Evolutionary conservation across 1,284 basidiomycete genomes (phyloP).

Genomic region (Ustilago trichophora): DNA sequence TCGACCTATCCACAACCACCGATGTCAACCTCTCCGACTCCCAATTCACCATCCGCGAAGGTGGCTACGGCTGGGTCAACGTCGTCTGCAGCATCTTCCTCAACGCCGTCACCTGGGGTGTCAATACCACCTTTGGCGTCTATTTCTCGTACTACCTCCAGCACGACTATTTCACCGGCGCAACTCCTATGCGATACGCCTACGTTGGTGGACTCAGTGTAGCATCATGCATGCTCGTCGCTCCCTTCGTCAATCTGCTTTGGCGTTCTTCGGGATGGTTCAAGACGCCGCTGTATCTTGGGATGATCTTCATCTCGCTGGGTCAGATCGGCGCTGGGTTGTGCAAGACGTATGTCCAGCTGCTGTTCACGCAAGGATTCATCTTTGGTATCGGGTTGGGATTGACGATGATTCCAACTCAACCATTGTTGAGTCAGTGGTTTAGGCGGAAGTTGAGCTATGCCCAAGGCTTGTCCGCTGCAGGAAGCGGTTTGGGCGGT

Average conservation of each 20-base stretch:
- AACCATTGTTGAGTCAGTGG: constrained; percentile 42
- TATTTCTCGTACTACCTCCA: constrained; percentile 68
- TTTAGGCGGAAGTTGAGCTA: constrained; percentile 30
- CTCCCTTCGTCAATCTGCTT: constrained; percentile 67
- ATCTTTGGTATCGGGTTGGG: constrained; percentile 54
- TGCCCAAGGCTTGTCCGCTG: constrained; percentile 24
- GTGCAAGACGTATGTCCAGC: constrained; percentile 44
- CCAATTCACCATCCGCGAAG: constrained; percentile 63
- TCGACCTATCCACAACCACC: constrained; percentile 31
- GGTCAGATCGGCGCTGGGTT: constrained; percentile 46
- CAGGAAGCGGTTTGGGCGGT: constrained; percentile 32
- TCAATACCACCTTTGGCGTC: constrained; percentile 69
- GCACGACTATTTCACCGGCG: constrained; percentile 67
- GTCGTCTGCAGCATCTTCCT: constrained; percentile 62
- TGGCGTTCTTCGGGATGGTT: constrained; percentile 61
- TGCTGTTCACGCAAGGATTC: constrained; percentile 53
- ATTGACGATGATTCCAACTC: constrained; percentile 48
- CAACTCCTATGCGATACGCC: constrained; percentile 67
- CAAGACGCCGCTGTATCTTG: constrained; percentile 64
- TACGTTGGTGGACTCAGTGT: constrained; percentile 68
- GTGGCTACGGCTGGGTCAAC: constrained; percentile 69
- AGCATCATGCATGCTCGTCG: constrained; percentile 63
- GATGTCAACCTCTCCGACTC: constrained; percentile 33
- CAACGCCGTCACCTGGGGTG: constrained; percentile 66
- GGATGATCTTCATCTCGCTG: constrained; percentile 48